Conservation (phyloP, 2,329 filamentous ascomycete species). For the Sarocladiaceae sp. region DNA sequence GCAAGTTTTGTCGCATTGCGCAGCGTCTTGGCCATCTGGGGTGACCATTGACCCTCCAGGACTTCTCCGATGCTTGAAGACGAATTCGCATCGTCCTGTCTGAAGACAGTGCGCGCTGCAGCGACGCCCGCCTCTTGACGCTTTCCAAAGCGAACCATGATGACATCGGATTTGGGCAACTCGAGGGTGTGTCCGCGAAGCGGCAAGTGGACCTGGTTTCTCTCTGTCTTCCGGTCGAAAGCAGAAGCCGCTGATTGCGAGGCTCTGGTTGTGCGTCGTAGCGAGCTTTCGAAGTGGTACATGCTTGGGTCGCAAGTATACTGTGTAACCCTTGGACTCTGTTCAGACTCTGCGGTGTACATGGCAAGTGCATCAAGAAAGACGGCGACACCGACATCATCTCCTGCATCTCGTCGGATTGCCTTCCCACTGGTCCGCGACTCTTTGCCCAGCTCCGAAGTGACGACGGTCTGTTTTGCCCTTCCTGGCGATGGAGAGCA, state of each 20-base stretch:
- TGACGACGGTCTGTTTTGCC: not conserved
- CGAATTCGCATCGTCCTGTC: slow-evolving; percentile 13
- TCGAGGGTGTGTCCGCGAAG: slow-evolving; percentile 17
- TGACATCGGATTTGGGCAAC: slow-evolving; percentile 20
- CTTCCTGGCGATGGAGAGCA: slow-evolving; percentile 20
- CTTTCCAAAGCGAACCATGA: slow-evolving; percentile 20
- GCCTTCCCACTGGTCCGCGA: no score
- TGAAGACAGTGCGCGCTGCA: not conserved
- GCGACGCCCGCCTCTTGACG: not conserved
- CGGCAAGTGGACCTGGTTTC: slow-evolving; percentile 20
- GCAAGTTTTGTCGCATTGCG: slow-evolving; percentile 19
- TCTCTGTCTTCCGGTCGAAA: not conserved
- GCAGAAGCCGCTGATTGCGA: not conserved
- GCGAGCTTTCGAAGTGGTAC: not conserved
- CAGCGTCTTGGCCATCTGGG: slow-evolving; percentile 20
- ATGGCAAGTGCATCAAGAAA: not conserved
- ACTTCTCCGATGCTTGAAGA: slow-evolving; percentile 12
- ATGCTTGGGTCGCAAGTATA: not conserved
- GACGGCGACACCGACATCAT: not conserved
- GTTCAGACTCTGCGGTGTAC: not conserved
- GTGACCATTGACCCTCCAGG: slow-evolving; percentile 23
- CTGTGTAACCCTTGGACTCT: not conserved
- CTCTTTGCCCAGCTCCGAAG: not conserved
- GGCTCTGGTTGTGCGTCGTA: not conserved
- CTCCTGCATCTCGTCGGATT: no score